Evolutionary conservation across 2,329 filamentous ascomycete genomes (phyloP).

Genomic region (Xylariomycetidae sp.): DNA sequence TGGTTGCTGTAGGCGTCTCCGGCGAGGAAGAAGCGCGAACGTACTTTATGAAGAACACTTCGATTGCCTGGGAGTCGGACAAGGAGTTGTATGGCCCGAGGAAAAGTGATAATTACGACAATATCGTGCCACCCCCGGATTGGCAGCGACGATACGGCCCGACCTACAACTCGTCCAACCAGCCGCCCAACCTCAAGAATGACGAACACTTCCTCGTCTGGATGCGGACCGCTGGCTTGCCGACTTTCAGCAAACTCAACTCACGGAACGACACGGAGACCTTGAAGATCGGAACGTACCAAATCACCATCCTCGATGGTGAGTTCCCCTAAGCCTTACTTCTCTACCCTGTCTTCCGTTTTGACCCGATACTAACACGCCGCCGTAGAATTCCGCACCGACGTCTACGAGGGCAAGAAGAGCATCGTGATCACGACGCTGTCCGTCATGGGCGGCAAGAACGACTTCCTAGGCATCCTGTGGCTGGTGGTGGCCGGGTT

Average conservation of each 20-base stretch:
- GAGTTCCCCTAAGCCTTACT: too few species aligned
- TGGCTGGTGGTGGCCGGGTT: constrained; percentile 92
- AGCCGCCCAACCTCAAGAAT: constrained; percentile 64
- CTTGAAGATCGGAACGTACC: constrained; percentile 68
- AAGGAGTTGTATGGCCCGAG: constrained; percentile 70
- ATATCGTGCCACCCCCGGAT: constrained; percentile 79
- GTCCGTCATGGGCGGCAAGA: constrained; percentile 90
- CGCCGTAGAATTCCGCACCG: constrained; percentile 73
- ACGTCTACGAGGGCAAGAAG: constrained; percentile 77
- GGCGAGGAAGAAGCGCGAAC: constrained; percentile 34
- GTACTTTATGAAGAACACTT: constrained; percentile 70
- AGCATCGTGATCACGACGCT: constrained; percentile 83
- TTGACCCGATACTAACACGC: constrained; percentile 1
- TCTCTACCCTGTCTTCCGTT: constrained; percentile 29
- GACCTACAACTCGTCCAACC: constrained; percentile 59
- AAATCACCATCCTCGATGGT: constrained; percentile 73
- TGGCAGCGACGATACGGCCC: constrained; percentile 67
- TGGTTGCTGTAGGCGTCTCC: constrained; percentile 52
- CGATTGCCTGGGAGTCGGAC: constrained; percentile 85
- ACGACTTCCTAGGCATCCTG: constrained; percentile 92
- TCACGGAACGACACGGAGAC: constrained; percentile 67
- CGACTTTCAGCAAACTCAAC: constrained; percentile 90
- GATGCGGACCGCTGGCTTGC: constrained; percentile 95
- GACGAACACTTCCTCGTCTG: constrained; percentile 92
- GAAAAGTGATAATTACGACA: constrained; percentile 47